A percentile compares a stretch with the other conserved stretches of the same genome.
phyloP scores from a whole-genome alignment of 208 protist genomes.

The Trypanosoma conorhini region DNA sequence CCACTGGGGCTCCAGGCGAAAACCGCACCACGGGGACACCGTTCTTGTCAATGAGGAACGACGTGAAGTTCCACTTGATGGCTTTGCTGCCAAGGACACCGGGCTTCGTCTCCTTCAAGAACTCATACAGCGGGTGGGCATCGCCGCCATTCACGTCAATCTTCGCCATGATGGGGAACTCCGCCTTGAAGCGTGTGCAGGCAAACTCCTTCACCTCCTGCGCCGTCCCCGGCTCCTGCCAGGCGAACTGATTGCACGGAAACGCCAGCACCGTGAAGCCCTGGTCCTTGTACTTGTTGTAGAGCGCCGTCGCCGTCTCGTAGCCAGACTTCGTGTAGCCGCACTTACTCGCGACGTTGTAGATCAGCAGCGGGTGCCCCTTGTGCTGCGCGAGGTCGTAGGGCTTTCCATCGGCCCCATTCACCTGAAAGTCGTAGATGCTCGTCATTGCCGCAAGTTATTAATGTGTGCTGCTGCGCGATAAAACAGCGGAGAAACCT shows the following conservation, averaged over 20 bases:
- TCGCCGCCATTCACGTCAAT: conserved; percentile 89
- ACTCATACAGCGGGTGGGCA: conserved; percentile 79
- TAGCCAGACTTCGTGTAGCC: conserved; percentile 88
- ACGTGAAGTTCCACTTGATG: conserved; percentile 96
- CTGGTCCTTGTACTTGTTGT: conserved; percentile 82
- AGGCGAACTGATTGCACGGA: conserved; percentile 91
- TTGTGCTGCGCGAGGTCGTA: conserved; percentile 88
- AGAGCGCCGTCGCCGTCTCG: conserved; percentile 71
- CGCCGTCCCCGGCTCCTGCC: conserved; percentile 49
- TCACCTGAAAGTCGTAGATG: conserved; percentile 84
- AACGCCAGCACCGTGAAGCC: conserved; percentile 92
- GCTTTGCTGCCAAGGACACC: conserved; percentile 69
- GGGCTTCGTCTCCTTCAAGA: conserved; percentile 63
- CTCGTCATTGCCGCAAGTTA: not conserved
- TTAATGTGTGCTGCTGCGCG: not conserved
- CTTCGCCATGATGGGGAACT: conserved; percentile 53
- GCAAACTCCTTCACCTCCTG: conserved; percentile 50
- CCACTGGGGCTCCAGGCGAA: conserved; percentile 49
- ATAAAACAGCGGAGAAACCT: not conserved
- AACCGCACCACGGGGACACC: conserved; percentile 69
- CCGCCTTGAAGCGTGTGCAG: conserved; percentile 35
- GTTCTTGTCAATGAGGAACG: conserved; percentile 85
- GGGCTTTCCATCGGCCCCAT: conserved; percentile 63
- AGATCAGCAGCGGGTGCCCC: conserved; percentile 89
- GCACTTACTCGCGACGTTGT: conserved; percentile 93